Evolutionary conservation across 78 protist genomes (phyloP).

Genomic region (Chrysochromulina parva): DNA sequence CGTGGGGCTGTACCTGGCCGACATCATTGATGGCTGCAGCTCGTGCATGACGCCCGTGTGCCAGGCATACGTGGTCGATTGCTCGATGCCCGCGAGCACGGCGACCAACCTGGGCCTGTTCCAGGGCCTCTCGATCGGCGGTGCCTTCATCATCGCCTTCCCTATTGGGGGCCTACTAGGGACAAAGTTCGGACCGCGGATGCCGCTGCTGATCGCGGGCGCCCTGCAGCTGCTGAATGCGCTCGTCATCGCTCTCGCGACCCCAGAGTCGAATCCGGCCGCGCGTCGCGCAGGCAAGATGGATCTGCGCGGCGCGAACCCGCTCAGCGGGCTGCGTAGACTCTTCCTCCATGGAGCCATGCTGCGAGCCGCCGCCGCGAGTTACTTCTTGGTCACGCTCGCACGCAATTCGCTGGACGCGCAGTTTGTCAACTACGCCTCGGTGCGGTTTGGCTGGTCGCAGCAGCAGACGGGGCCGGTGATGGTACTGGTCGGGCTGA

Average conservation of each 20-base stretch:
- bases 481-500: background rate
- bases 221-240: background rate
- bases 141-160: background rate
- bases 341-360: background rate
- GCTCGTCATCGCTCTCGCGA: background rate
- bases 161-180: background rate
- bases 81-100: background rate
- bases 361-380: background rate
- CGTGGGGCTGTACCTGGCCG: background rate
- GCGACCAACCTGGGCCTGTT: background rate
- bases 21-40: background rate
- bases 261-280: background rate
- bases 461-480: background rate
- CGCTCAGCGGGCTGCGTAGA: background rate
- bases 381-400: background rate
- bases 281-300: background rate
- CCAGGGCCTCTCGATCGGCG: background rate
- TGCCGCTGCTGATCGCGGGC: background rate
- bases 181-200: background rate
- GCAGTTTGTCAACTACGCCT: background rate
- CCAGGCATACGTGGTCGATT: background rate
- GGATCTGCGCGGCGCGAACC: background rate
- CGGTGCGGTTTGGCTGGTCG: background rate
- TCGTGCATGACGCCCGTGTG: background rate
- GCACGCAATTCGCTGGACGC: background rate